A percentile compares a stretch with the other conserved stretches of the same genome.
These are phyloP conservation scores for Hymenoscyphus fraxineus DNA, from an alignment of 2,329 filamentous ascomycete genomes.

Conservation along the genomic window DNA sequence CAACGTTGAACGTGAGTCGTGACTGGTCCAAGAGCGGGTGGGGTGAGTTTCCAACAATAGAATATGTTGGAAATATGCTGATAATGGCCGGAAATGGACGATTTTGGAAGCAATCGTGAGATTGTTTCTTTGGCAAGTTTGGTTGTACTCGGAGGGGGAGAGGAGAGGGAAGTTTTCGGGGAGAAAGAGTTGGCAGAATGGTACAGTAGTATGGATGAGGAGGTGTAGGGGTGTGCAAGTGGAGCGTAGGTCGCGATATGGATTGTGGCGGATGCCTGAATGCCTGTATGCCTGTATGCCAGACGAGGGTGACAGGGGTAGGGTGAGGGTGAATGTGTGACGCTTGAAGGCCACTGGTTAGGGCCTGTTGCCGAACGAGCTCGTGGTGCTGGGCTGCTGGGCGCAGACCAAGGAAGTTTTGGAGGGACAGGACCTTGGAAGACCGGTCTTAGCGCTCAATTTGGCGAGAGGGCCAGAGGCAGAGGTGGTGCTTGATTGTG, in stretches of 20 bases:
- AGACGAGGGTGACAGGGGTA: neutral
- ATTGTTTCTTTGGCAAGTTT: neutral
- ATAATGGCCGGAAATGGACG: constrained; percentile 6
- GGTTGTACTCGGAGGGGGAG: neutral
- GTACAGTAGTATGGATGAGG: neutral
- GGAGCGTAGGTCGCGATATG: neutral
- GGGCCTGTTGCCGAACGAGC: neutral
- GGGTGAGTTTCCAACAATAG: constrained; percentile 9
- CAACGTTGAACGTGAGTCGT: constrained; percentile 4
- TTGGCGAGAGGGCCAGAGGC: neutral
- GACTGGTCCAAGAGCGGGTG: constrained; percentile 1
- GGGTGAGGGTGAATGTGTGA: neutral
- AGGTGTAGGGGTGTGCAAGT: neutral
- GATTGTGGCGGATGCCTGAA: neutral
- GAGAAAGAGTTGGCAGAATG: neutral
- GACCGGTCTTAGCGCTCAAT: neutral
- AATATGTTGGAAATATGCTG: constrained; percentile 3
- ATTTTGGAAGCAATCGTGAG: constrained; percentile 1
- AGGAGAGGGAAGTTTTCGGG: neutral
- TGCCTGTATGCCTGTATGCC: too few species aligned
- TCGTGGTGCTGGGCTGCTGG: neutral
- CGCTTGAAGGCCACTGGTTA: neutral
- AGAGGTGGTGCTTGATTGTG: neutral
- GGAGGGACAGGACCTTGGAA: neutral
- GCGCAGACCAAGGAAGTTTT: neutral